Base-by-base conservation (phyloP, 768 basidiomycete genomes). In the Boletus coccyginus region DNA sequence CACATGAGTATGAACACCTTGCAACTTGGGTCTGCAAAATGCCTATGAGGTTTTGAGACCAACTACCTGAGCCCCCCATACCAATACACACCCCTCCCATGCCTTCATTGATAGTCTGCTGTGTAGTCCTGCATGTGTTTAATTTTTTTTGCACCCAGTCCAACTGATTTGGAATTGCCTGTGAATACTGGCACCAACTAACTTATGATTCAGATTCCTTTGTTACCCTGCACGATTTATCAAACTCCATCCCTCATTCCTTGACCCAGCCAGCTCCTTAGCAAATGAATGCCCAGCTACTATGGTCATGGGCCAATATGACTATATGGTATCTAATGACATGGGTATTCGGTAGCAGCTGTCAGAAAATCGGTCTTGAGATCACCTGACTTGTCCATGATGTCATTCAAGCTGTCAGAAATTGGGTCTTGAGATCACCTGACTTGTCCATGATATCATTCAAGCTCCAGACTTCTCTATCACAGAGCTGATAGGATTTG, bases 291-390 rank as follows among this genome's bases (percentile, higher is more conserved):
- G n/a, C n/a, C n/a, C n/a, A n/a, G n/a, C n/a, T n/a, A n/a, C n/a
- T n/a, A n/a, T n/a, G n/a, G n/a, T n/a, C n/a, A n/a, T 62, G 59
- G 59, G 17, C 7, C 9, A 62, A 50, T 33, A 62, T 62, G 56
- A 16, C 21, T 0, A 46, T 60, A 9, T 62, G 58, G 58, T 24
- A 6, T 8, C 3, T 60, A 3, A 56, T 62, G 54, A 39, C 40
- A 2, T 62, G 61, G 58, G 39, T 24, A 11, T 6, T 56, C 3
- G 44, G 51, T 10, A 47, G 61, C 0, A 50, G 10, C n/a, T 29
- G 19, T 24, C 45, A 52, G 0, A 61, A 61, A 42, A 56, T 53
- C 0, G 11, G n/a, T 10, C 1, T 4, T 3, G 53, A 61, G 31
- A 42, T 46, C 3, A 53, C 31, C 0, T 5, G 14, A 27, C 48